Percentiles rank a stretch among this genome's conserved stretches.
phyloP scores from a whole-genome alignment of 202 grass and related monocot species.

The Zizania palustris region DNA sequence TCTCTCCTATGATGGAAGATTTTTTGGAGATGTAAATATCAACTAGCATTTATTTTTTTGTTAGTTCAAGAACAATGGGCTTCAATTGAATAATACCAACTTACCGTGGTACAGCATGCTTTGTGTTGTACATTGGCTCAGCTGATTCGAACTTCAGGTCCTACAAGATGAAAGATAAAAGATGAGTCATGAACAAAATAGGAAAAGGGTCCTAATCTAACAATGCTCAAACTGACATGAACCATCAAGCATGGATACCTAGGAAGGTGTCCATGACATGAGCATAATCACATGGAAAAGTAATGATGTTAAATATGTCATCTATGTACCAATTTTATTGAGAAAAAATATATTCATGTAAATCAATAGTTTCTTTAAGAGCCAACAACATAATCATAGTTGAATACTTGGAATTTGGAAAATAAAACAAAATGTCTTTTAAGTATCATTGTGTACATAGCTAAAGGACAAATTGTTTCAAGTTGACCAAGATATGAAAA shows the following conservation, averaged over 20 bases:
- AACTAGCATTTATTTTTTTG: background rate
- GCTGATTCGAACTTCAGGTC: constrained; percentile 67
- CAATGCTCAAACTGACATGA: constrained; percentile 9
- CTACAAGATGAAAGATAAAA: constrained; percentile 48
- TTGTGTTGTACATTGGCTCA: constrained; percentile 63
- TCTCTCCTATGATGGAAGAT: constrained; percentile 68
- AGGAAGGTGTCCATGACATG: background rate
- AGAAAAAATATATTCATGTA: background rate
- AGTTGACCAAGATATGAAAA: too few relatives aligned
- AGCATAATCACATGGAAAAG: background rate
- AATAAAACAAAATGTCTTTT: background rate
- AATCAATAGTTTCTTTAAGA: background rate
- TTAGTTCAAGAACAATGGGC: background rate
- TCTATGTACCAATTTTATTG: background rate
- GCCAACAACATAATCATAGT: background rate
- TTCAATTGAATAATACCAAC: constrained; percentile 6
- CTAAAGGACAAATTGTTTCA: too few relatives aligned
- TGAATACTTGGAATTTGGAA: background rate
- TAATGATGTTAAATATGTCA: background rate
- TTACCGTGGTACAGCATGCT: constrained; percentile 77
- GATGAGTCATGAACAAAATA: constrained; percentile 16
- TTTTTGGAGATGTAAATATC: background rate
- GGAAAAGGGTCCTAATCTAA: background rate
- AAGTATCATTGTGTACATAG: too few relatives aligned
- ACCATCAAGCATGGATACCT: background rate